Base-by-base conservation (phyloP, 2,329 filamentous ascomycete genomes). In the Plectosphaerella sp. region DNA sequence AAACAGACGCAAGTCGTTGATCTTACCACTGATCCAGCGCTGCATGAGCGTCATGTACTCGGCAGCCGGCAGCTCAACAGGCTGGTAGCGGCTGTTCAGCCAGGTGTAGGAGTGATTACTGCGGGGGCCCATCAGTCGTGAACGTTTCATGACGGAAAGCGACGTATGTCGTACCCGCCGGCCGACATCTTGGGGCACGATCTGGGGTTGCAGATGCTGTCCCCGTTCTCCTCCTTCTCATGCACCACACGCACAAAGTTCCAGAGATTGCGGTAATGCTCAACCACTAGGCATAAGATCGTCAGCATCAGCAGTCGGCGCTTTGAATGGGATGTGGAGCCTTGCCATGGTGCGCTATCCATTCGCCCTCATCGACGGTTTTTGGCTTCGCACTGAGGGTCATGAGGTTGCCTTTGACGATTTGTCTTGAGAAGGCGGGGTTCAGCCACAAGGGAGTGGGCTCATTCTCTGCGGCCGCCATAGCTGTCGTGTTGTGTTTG, bases 381-480 rank as follows among this genome's bases (percentile, higher is more conserved):
- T 89, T 88, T 12, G 90, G 90, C 67, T 89, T 86, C 53, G 88
- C 88, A 61, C 89, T 91, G 52, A 95, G 73, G 6, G 90, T 94
- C 84, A 93, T 89, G 67, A 95, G 94, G 72, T 94, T 95, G 54
- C 90, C 90, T 72, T 91, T 93, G 61, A 94, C 89, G 57, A 92
- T 91, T 62, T 92, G 82, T 62, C 84, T 86, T 53, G 87, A 83
- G 62, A 86, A 84, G 54, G 79, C 73, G 47, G 84, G 77, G 60
- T 85, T 83, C 60, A 88, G 78, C 79, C 86, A 88, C 58, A 86
- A 71, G 7, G 85, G 84, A 39, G 76, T 65, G 5, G 76, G 76
- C 22, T 49, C 48, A 6, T 37, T 18, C 18, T 43, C 41, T 12
- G 16, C 11, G n/a, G 41, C 41, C 6, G 41, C 16, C 41, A 43